Evolutionary conservation across 2,329 filamentous ascomycete genomes (phyloP).

Genomic region (Biscogniauxia mediterranea): DNA sequence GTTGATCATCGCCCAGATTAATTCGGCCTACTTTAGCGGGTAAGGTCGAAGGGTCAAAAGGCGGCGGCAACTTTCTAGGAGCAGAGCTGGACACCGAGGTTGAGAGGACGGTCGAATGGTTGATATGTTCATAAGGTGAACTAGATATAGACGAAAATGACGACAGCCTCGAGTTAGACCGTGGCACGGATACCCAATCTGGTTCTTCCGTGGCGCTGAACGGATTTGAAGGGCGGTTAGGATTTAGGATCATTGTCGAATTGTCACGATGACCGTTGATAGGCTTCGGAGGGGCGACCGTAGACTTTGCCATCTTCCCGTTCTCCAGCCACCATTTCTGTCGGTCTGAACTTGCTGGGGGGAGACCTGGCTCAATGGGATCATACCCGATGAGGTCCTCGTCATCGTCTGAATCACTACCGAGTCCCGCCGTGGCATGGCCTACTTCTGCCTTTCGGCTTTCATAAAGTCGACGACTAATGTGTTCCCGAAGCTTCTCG

Average conservation of each 20-base stretch:
- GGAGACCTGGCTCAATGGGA: conserved; percentile 74
- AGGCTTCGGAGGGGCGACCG: conserved; percentile 60
- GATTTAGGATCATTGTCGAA: conserved; percentile 65
- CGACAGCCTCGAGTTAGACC: conserved; percentile 52
- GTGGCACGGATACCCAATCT: conserved; percentile 75
- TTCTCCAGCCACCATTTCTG: conserved; percentile 71
- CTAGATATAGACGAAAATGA: conserved; percentile 57
- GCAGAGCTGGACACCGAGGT: conserved; percentile 44
- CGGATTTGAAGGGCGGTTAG: conserved; percentile 74
- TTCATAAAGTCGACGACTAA: conserved; percentile 74
- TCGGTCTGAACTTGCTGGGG: conserved; percentile 65
- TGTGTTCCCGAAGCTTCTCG: conserved; percentile 66
- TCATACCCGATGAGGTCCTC: conserved; percentile 82
- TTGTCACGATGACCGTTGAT: conserved; percentile 41
- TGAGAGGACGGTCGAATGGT: conserved; percentile 46
- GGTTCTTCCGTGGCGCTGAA: conserved; percentile 72
- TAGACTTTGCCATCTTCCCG: conserved; percentile 72
- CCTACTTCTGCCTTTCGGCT: conserved; percentile 66
- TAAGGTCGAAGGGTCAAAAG: conserved; percentile 46
- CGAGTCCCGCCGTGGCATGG: conserved; percentile 56
- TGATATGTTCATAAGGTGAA: conserved; percentile 59
- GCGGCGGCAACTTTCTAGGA: conserved; percentile 51
- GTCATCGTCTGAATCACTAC: conserved; percentile 64
- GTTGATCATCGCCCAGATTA: conserved; percentile 42
- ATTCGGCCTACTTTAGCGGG: conserved; percentile 46